Base-by-base conservation (phyloP, 2,329 filamentous ascomycete species). In the Elsinoe perseae region DNA sequence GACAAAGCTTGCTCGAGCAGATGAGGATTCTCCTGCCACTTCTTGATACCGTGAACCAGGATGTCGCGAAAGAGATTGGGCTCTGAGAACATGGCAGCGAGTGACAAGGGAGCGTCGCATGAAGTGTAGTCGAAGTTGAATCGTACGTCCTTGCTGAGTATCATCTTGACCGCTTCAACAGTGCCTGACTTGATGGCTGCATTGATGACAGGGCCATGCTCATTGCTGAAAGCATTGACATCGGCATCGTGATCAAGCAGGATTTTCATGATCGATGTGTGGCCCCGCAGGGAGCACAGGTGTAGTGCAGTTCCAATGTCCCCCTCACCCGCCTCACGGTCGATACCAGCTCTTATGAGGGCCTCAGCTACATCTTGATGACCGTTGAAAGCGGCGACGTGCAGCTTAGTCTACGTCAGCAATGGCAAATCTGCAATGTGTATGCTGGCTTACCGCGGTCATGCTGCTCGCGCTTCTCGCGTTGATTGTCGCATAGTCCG, bases 121-220 rank as follows among this genome's bases (percentile, higher is more conserved):
- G 36, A 40, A 16, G 56, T 56, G 25, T 58, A 56, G 42, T 58
- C 56, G n/a, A 56, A 32, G 46, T 58, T 52, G 53, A 58, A 58
- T 3, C 53, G 38, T 21, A 58, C 53, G n/a, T 58, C 53, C 12
- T 21, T 8, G 12, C 40, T 30, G 38, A 58, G 44, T 23, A 58
- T 52, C 40, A 34, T 36, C 36, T 58, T 58, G 8, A 58, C 56
- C 4, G 52, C 56, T 14, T 58, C 52, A 8, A 58, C 56, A 7
- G 25, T 58, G 20, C 56, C 56, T 6, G 56, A 58, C 14, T 20
- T 52, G 14, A 58, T 58, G 12, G 56, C 56, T 14, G 56, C 56
- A 20, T 58, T 58, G 53, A 58, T 58, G 21, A 58, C 56, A 4
- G 56, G 56, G 2, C 56, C 56, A 27, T 46, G 21, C 14, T 56